Base-by-base conservation (phyloP, 345 rosid genomes). In the Turritis glabra region DNA sequence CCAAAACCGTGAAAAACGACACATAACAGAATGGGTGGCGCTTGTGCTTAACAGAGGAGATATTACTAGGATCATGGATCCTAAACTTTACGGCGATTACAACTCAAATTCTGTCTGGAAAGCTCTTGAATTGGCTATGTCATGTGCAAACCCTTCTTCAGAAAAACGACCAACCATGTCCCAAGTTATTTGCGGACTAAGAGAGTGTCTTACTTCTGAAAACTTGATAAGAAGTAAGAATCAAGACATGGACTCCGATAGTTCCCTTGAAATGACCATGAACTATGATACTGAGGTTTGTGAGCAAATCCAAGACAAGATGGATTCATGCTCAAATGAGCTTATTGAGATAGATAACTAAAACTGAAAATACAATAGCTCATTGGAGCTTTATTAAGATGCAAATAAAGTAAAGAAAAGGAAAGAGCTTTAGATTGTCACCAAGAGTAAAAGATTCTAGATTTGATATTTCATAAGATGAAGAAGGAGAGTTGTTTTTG, bases 101-200 rank as follows among this genome's bases (percentile, higher is more conserved):
- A 71, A 82, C 29, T 53, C 46, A 3, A 64, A 46, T 51, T 83
- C 81, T 10, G 81, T 60, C 0, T 85, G 87, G 86, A 83, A 61
- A 76, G 74, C 44, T 5, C 71, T 82, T 48, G 85, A 86, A 53
- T 25, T 81, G 27, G 85, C 88, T 32, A 67, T 81, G 84, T 40
- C 80, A n/a, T 83, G 86, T 38, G 69, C 80, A 21, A 68, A 74
- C 35, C 22, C 62, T 54, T 27, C 55, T 17, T 27, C 77, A 1
- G 69, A 62, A 17, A 68, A 19, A 44, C 73, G 88, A 66, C 90
- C 88, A 40, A 60, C 25, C 46, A 84, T 82, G 81, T 82, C 65
- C 35, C 38, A 76, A 1, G 71, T 84, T 12, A 63, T 84, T 14
- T n/a, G 1, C 30, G 85, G 50, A 29, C 41, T 84, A 25, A 79